phyloP scores from a whole-genome alignment of 73 alveolate genomes.

The Symbiodinium natans region DNA sequence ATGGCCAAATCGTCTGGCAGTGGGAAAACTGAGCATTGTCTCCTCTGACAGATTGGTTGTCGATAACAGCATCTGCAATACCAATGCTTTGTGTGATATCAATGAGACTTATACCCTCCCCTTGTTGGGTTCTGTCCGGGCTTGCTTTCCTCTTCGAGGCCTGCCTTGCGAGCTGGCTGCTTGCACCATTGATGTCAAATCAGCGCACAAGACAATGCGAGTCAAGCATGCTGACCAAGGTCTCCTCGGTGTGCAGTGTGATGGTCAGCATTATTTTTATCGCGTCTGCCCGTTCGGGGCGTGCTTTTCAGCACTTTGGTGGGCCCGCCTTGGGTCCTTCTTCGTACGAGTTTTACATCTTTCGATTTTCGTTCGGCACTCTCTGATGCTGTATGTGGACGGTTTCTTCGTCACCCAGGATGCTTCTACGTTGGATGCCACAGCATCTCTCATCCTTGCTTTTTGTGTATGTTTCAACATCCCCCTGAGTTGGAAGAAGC shows the following conservation, averaged over 20 bases:
- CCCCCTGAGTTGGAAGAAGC: too few species aligned
- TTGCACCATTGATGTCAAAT: not conserved
- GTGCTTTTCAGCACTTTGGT: too few species aligned
- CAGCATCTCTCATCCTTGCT: too few species aligned
- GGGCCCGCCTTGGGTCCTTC: too few species aligned
- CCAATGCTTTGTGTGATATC: not conserved
- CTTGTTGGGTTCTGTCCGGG: not conserved
- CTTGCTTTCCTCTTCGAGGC: not conserved
- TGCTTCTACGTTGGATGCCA: too few species aligned
- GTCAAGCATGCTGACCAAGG: not conserved
- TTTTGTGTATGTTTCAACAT: too few species aligned
- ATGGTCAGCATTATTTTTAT: not conserved
- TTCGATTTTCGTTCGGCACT: not conserved
- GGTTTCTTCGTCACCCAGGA: too few species aligned
- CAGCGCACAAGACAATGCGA: too few species aligned
- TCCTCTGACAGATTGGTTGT: not conserved
- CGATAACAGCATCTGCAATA: not conserved
- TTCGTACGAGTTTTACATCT: not conserved
- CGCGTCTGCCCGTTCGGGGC: conserved; percentile 34
- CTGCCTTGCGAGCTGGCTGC: not conserved
- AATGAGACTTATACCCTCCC: not conserved
- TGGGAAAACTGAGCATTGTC: too few species aligned
- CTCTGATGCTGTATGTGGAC: too few species aligned
- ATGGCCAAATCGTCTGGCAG: too few species aligned
- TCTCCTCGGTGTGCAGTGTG: not conserved